Evolutionary conservation across 805 yeast genomes (phyloP), one percentile per base, ranked within the genome.

Genomic region (Kuraishia molischiana): DNA sequence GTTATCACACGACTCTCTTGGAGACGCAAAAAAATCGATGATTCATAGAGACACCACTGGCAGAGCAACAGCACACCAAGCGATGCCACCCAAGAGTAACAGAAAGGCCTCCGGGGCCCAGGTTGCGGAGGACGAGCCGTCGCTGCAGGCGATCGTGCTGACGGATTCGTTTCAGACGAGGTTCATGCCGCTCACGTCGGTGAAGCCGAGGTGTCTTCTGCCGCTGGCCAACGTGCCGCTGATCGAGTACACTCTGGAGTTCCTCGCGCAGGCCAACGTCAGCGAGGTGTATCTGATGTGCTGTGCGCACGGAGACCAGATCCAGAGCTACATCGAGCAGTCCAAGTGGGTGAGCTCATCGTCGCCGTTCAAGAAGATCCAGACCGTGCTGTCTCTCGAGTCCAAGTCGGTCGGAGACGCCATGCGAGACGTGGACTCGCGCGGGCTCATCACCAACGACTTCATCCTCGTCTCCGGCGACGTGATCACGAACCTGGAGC

Each of bases 331-430:
- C 53, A 79, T 92, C 36, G 85, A 80, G 47, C 54, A 62, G 4
- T 78, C 85, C 24, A 79, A 78, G 52, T 84, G 92, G 92, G 65
- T 62, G 24, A 51, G 65, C 14, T 67, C 77, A 1, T 74, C 79
- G 53, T 75, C 95, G 2, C 95, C 97, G 1, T 90, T 92, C 58
- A 72, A 74, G 39, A 74, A 74, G 43, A 72, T 92, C 33, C 74
- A 77, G 35, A 82, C 95, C 3, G 74, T 90, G 38, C 72, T 84
- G 68, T 77, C 94, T 19, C 75, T 86, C 35, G 96, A 90, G 56
- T 79, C 92, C 9, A 66, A 89, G 57, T 84, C 95, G 20, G 95
- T 90, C 9, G 98, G 98, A 47, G 98, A 92, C 61, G 94, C 95
- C 17, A 85, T 92, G 95, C 73, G 98, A 56, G 97, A 90, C 53